Conservation (phyloP, 352 stramenopile species). For the Phytophthora megakarya region DNA sequence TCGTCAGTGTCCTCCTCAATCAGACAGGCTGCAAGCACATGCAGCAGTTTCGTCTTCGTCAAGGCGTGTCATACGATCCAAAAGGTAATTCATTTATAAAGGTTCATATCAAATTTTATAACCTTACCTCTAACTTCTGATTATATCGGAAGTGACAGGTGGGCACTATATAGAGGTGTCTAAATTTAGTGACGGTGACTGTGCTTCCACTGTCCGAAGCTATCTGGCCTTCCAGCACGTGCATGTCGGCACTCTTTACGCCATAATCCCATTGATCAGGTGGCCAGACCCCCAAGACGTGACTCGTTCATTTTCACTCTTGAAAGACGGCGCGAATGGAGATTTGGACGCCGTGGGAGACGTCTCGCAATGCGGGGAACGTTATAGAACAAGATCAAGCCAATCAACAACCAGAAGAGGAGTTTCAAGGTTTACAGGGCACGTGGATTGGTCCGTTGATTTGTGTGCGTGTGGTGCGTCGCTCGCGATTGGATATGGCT, state of each 20-base stretch:
- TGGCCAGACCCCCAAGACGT: neutral
- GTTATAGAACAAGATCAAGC: conserved; percentile 4
- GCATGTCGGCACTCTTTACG: neutral
- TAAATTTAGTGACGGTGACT: neutral
- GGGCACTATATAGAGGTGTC: neutral
- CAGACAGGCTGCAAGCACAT: neutral
- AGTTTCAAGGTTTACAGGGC: neutral
- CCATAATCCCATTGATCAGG: conserved; percentile 1
- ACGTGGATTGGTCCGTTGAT: conserved; percentile 27
- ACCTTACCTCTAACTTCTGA: neutral
- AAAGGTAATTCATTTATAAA: neutral
- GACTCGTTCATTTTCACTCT: neutral
- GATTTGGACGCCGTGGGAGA: conserved; percentile 34
- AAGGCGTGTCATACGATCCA: no score
- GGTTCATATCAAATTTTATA: neutral
- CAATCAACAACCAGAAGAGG: conserved; percentile 1
- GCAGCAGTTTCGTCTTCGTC: neutral
- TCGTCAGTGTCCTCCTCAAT: conserved; percentile 1
- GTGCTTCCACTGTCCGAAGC: conserved; percentile 19
- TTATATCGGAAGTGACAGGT: neutral
- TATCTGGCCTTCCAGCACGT: conserved; percentile 11
- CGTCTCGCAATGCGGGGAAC: conserved; percentile 14
- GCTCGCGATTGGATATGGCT: conserved; percentile 20
- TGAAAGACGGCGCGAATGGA: conserved; percentile 17
- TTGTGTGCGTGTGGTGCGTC: conserved; percentile 28